Evolutionary conservation across 176 grass and related monocot species (phyloP), one percentile per base, ranked within the genome.

Genomic region (Pontederia crassipes): DNA sequence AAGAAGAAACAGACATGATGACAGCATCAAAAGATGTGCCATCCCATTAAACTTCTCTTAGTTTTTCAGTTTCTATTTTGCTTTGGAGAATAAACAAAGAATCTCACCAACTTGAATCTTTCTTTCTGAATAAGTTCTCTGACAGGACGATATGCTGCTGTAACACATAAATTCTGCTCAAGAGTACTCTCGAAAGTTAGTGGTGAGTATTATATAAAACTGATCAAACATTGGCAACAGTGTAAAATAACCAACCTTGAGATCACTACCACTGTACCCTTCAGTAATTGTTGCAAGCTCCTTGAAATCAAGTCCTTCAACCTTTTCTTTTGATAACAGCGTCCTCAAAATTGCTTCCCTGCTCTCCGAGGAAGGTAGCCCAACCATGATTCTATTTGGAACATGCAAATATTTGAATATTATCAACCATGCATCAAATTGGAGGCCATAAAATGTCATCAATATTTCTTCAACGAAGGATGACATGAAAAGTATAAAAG

Each of bases 71-170:
- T 24, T 24, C 20, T 24, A 24, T 24, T 24, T 24, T 24, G 20
- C 20, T 24, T 24, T 24, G 20, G 28, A 26, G 11, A 62, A 12
- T 27, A 16, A 24, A 24, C 20, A 24, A 20, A 8, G 17, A 32
- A 6, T 52, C 35, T 78, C 79, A 98, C 94, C 74, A 93, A 59
- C 40, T 85, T 93, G 28, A 78, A 80, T 60, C 81, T 75, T 70
- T 99, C 88, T 77, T 62, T 89, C 65, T 93, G 81, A 55, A 99
- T 73, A 8, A 99, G 83, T 82, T 99, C 94, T 60, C 87, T 86
- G 57, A 99, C 85, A 17, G 88, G 94, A 29, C 74, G 82, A 67
- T 99, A 99, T 49, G 94, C 94, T 69, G 94, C 94, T 3, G 88
- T 86, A 11, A 93, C 77, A 49, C 94, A 99, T 11, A 99, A 77